Conservation (phyloP, 495 filamentous ascomycete species). For the Cryomyces antarcticus region DNA sequence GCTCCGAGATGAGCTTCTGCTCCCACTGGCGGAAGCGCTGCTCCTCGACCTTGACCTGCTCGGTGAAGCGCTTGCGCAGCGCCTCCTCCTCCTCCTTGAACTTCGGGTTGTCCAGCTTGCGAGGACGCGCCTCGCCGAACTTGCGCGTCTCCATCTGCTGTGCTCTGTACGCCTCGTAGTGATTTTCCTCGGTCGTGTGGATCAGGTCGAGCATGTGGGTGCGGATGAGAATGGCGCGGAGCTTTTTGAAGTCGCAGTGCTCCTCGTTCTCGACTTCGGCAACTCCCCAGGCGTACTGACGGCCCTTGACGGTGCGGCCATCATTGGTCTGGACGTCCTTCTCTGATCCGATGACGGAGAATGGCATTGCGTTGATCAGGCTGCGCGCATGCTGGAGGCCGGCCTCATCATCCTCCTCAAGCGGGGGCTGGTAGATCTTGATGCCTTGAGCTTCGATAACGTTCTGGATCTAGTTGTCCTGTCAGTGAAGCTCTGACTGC, state of each 20-base stretch:
- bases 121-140: conserved; percentile 88
- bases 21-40: conserved; percentile 98
- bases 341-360: conserved; percentile 96
- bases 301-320: conserved; percentile 90
- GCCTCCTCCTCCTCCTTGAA: conserved; percentile 99
- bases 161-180: conserved; percentile 97
- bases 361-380: conserved; percentile 93
- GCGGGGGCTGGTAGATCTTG: conserved; percentile 94
- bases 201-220: conserved; percentile 99
- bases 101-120: conserved; percentile 98
- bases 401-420: conserved; percentile 95
- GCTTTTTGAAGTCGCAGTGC: conserved; percentile 99
- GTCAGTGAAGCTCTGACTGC: background rate
- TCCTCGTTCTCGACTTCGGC: conserved; percentile 99
- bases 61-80: conserved; percentile 93
- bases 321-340: conserved; percentile 96
- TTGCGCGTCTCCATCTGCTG: conserved; percentile 99
- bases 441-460: conserved; percentile 97
- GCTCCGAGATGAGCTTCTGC: conserved; percentile 96
- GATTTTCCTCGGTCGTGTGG: conserved; percentile 95
- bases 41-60: conserved; percentile 99
- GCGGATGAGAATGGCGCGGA: conserved; percentile 93
- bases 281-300: conserved; percentile 97
- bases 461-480: conserved; percentile 48
- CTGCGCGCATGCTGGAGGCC: conserved; percentile 83